Evolutionary conservation across 371 early-diverging fungal genomes (phyloP), one percentile per base, ranked within the genome.

Genomic region (Apophysomyces sp.): DNA sequence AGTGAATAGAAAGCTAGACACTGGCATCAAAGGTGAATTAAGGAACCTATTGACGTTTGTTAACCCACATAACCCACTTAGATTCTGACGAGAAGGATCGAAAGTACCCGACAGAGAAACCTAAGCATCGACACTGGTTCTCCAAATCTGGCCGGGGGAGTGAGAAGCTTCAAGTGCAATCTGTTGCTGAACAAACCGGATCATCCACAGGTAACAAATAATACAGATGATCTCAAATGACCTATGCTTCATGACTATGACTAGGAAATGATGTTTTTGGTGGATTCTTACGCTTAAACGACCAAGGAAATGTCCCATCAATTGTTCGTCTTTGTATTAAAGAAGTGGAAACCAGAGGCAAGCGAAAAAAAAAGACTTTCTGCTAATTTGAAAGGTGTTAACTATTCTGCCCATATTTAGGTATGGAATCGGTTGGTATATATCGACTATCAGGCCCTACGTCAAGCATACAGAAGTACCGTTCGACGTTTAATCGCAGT

Each of bases 401-500:
- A 4, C 24, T 9, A 18, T 18, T 21, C 9, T n/a, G 21, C n/a
- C n/a, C 6, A 9, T 7, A 6, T 9, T 24, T 30, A 66, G 85
- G 88, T 5, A 52, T 89, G 61, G 65, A 70, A 21, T 77, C 83
- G 4, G 89, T 90, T 52, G 94, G 94, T 11, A 92, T 94, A 32
- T 94, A 94, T 63, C 84, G 94, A 55, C 65, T 94, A 13, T 91
- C 91, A 11, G 94, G 94, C 3, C 92, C 88, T 37, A 80, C 89
- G 13, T 78, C 91, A 0, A 78, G 85, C 39, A 86, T 93, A 55
- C 88, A 89, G 60, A 89, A 88, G 64, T 70, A 90, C 31, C 78
- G 84, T 62, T 34, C 71, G 2, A 72, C 69, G 49, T 86, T 87
- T 61, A 91, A 92, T 65, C 69, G 78, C 12, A 64, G 89, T 78